phyloP scores from a whole-genome alignment of 108 stramenopile species.

The Nitzschia putrida region DNA sequence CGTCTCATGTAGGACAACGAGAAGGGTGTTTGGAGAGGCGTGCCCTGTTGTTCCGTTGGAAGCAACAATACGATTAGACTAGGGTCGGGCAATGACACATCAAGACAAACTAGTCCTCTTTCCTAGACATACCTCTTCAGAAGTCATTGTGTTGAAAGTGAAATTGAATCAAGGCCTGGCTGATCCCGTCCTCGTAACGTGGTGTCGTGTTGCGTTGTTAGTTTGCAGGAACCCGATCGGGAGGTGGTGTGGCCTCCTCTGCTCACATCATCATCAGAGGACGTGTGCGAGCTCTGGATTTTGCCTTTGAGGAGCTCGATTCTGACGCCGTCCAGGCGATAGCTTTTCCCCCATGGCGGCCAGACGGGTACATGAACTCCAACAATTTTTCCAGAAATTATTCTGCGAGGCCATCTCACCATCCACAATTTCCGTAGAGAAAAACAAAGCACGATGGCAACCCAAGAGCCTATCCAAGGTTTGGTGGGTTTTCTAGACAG shows the following conservation, averaged over 20 bases:
- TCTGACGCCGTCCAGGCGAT: too few relatives aligned
- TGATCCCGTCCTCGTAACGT: too few relatives aligned
- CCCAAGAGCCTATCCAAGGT: constrained; percentile 6
- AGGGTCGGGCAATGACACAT: not conserved
- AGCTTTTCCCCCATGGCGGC: not conserved
- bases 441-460: not conserved
- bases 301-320: too few relatives aligned
- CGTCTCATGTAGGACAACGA: constrained; percentile 83
- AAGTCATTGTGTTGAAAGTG: not conserved
- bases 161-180: too few relatives aligned
- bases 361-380: not conserved
- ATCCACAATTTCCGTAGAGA: not conserved
- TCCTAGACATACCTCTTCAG: not conserved
- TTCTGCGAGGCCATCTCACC: not conserved
- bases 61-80: too few relatives aligned
- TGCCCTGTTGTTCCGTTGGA: constrained; percentile 8
- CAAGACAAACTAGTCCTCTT: not conserved
- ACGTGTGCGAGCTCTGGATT: too few relatives aligned
- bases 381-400: not conserved
- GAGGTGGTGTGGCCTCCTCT: too few relatives aligned
- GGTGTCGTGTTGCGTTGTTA: too few relatives aligned
- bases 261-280: too few relatives aligned
- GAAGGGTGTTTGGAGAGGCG: constrained; percentile 46
- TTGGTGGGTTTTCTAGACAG: constrained; percentile 24
- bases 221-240: too few relatives aligned